Evolutionary conservation across 2,329 filamentous ascomycete genomes (phyloP).

Genomic region (Colletotrichum filicis): DNA sequence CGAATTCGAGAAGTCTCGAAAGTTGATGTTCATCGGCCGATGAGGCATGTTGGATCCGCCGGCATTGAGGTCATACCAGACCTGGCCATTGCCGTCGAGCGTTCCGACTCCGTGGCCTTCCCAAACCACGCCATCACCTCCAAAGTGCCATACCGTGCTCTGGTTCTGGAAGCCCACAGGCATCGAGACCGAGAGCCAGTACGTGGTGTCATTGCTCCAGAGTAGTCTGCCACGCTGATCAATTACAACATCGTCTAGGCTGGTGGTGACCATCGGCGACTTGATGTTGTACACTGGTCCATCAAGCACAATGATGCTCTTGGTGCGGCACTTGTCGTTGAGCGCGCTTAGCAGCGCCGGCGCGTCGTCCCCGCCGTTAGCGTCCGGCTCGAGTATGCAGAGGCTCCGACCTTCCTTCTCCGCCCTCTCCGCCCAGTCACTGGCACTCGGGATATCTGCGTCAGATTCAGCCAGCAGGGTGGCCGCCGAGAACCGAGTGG

Average conservation of each 20-base stretch:
- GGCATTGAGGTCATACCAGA: slow-evolving; percentile 65
- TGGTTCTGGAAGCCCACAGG: slow-evolving; percentile 66
- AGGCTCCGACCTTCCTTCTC: slow-evolving; percentile 43
- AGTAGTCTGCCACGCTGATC: slow-evolving; percentile 52
- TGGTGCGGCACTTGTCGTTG: slow-evolving; percentile 42
- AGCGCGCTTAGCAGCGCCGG: slow-evolving; percentile 45
- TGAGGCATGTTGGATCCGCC: slow-evolving; percentile 56
- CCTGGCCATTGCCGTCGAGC: slow-evolving; percentile 68
- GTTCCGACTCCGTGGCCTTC: slow-evolving; percentile 63
- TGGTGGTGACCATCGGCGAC: slow-evolving; percentile 47
- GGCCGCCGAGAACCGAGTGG: neutral
- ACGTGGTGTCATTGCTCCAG: slow-evolving; percentile 58
- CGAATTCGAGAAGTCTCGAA: slow-evolving; percentile 56
- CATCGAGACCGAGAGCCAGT: slow-evolving; percentile 63
- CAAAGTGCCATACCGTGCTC: slow-evolving; percentile 64
- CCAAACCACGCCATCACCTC: slow-evolving; percentile 61
- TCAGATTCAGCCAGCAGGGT: neutral
- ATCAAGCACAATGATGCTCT: slow-evolving; percentile 46
- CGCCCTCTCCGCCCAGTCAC: slow-evolving; percentile 48
- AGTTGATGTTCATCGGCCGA: slow-evolving; percentile 63
- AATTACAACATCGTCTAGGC: slow-evolving; percentile 52
- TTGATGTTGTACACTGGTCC: slow-evolving; percentile 48
- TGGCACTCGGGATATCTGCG: neutral
- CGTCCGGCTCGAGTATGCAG: slow-evolving; percentile 42
- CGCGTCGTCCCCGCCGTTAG: slow-evolving; percentile 44